Evolutionary conservation across 192 early-diverging fungal species (phyloP), one percentile per base, ranked within the genome.

Genomic region (Linnemannia elongata): DNA sequence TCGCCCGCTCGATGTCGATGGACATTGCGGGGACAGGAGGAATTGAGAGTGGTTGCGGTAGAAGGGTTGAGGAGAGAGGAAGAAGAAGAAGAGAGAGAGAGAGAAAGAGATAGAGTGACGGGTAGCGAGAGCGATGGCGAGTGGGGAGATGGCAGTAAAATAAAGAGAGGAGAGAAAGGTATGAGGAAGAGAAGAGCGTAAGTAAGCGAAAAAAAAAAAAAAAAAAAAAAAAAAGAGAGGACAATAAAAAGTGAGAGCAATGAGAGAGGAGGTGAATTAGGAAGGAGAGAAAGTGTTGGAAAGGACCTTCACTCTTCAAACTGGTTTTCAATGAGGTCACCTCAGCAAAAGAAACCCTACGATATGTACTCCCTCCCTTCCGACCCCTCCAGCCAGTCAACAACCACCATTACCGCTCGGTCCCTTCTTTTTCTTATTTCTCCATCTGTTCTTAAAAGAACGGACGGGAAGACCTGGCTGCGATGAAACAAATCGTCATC

Each of bases 1-100:
- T 87, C 15, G 85, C 85, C 72, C 69, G 71, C 76, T 87, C 76
- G 75, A 87, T 74, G 72, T 87, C 82, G 75, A 76, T 80, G 69
- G 68, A 55, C 54, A 70, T 66, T 78, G 69, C 49, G 66, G 41
- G 66, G 42, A 44, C 17, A 49, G 20, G 30, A 47, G 20, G 45
- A 42, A 13, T 12, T 8, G n/a, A 7, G 35, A 8, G 30, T 49
- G 41, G 30, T 42, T 33, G 22, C 2, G 74, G 47, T 42, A 38
- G 24, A 20, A 6, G 39, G 55, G 27, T 49, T 63, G 42, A 45
- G 30, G 75, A 38, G 39, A 72, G 54, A 63, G n/a, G 33, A 69
- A 5, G 36, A 30, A 1, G 44, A 30, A 81, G 35, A 57, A 38
- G 30, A 27, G 47, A 54, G 55, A 17, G 47, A 49, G 13, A 15